A percentile compares a stretch with the other conserved stretches of the same genome.
Conservation (phyloP, 805 yeast species). For the Blastobotrys parvus region DNA sequence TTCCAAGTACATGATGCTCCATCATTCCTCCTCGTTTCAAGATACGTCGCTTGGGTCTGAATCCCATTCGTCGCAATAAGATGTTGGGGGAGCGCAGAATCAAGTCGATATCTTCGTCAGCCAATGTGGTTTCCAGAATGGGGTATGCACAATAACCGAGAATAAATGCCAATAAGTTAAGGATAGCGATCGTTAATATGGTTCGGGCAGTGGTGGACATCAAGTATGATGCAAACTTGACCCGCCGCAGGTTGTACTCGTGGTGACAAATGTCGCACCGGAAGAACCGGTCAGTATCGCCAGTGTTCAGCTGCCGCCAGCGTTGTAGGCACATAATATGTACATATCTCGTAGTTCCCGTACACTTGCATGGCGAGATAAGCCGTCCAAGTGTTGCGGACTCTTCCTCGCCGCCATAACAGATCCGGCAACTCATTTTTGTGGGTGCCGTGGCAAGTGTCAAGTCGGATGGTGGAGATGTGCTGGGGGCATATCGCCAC, state of each 20-base stretch:
- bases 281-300: background rate
- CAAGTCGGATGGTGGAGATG: too few relatives aligned
- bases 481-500: too few relatives aligned
- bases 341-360: slow-evolving; percentile 4
- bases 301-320: slow-evolving; percentile 2
- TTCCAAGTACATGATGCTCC: slow-evolving; percentile 3
- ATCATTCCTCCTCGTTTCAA: background rate
- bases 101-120: slow-evolving; percentile 5
- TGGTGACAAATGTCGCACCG: slow-evolving; percentile 2
- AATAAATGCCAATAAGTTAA: background rate
- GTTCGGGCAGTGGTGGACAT: background rate
- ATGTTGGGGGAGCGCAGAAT: background rate
- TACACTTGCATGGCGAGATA: slow-evolving; percentile 5
- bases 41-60: background rate
- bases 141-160: slow-evolving; percentile 3
- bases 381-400: background rate
- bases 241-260: slow-evolving; percentile 1
- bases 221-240: background rate
- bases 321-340: slow-evolving; percentile 3
- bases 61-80: background rate
- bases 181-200: background rate
- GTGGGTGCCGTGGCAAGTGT: background rate
- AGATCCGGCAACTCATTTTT: slow-evolving; percentile 1
- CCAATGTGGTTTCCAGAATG: background rate
- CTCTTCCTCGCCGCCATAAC: background rate